Conservation (phyloP, 2,329 filamentous ascomycete species). For the Penicillium sp. region DNA sequence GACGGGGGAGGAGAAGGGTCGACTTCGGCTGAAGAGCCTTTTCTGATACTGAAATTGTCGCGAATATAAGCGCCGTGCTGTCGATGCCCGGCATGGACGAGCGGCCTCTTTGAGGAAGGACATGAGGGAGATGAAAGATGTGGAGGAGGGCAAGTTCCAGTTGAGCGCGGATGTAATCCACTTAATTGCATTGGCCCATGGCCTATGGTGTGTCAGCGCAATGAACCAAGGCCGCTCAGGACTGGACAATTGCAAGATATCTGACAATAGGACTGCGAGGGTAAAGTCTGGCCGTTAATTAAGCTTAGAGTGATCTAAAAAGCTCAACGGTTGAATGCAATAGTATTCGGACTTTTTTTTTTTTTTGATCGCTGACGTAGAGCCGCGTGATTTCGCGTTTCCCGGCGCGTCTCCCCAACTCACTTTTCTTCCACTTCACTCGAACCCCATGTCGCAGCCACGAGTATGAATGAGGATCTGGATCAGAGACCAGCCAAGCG, state of each 20-base stretch:
- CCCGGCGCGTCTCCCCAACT: constrained; percentile 34
- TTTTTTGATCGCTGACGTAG: constrained; percentile 30
- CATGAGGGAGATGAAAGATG: constrained; percentile 15
- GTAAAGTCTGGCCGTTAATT: not conserved
- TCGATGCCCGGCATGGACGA: constrained; percentile 20
- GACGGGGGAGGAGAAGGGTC: constrained; percentile 14
- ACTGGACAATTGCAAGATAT: not conserved
- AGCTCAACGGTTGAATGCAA: too few relatives aligned
- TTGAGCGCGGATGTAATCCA: constrained; percentile 16
- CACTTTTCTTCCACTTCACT: constrained; percentile 2
- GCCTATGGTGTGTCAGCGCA: not conserved
- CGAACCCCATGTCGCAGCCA: constrained; percentile 9
- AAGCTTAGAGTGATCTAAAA: not conserved
- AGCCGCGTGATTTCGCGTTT: constrained; percentile 30
- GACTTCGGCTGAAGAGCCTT: constrained; percentile 28
- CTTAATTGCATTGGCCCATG: constrained; percentile 19
- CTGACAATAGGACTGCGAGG: too few relatives aligned
- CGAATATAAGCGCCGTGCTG: constrained; percentile 10
- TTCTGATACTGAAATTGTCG: constrained; percentile 13
- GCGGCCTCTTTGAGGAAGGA: constrained; percentile 20
- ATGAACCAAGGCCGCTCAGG: not conserved
- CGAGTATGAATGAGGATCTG: constrained; percentile 34
- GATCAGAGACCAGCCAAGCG: constrained; percentile 60
- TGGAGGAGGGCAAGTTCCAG: constrained; percentile 10
- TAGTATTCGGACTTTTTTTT: constrained; percentile 7